Evolutionary conservation across 345 rosid genomes (phyloP), one percentile per base, ranked within the genome.

Genomic region (Boechera stricta): DNA sequence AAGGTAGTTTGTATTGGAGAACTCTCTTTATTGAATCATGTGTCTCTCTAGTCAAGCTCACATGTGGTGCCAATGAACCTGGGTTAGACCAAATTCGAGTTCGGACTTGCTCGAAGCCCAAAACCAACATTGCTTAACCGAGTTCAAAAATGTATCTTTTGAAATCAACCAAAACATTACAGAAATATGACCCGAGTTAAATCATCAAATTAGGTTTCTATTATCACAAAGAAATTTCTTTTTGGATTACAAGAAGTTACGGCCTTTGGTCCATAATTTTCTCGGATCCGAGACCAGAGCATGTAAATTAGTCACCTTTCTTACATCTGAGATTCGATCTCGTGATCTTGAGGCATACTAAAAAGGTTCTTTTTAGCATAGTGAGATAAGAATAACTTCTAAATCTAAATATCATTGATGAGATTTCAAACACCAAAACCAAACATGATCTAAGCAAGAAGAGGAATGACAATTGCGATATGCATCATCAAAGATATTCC

Each of bases 401-500:
- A 61, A 47, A 18, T 39, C 6, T 42, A 12, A 18, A 42, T 56
- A n/a, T 29, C 32, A 16, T 29, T 65, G 44, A 13, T 60, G 54
- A 36, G 62, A 28, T 39, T 59, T 16, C 57, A 64, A 54, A 54
- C 70, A 53, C 28, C 7, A 65, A 26, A 71, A 3, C 44, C 5
- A 55, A 18, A 63, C 64, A 55, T 64, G 48, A 44, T 10, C 15
- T 32, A 36, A 65, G 42, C 52, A 47, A 67, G 52, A 12, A 36
- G 44, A 64, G n/a, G 7, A 7, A 48, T 12, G 36, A 5, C 9
- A 15, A 15, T 38, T n/a, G 60, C 11, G 3, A 29, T 24, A 48
- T 71, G 56, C 51, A 3, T 38, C 70, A 42, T 62, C n/a, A 63
- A 55, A 65, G 58, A 26, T 52, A 33, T 65, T 13, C 41, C 21